Evolutionary conservation across 352 stramenopile genomes (phyloP).

Genomic region (Phytophthora rubi): DNA sequence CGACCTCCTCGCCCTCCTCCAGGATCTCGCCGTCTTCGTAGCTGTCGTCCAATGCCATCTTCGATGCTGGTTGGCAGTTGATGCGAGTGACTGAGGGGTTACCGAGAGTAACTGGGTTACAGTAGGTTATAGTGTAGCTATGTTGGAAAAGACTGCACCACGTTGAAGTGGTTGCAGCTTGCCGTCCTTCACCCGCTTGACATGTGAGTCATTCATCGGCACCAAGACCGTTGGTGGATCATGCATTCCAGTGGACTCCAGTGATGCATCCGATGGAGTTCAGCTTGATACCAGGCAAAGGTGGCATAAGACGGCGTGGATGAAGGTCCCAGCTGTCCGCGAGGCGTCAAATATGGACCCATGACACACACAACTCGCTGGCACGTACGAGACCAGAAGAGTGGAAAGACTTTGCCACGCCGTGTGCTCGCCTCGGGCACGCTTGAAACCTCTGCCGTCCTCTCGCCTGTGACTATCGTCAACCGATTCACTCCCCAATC

Average conservation of each 20-base stretch:
- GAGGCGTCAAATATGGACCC: slow-evolving; percentile 10
- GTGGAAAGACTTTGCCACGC: slow-evolving; percentile 15
- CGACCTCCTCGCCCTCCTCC: slow-evolving; percentile 63
- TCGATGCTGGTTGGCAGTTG: no score
- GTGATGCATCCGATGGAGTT: no score
- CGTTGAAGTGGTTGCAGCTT: neutral
- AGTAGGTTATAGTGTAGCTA: neutral
- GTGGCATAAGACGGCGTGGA: slow-evolving; percentile 12
- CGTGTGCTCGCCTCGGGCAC: neutral
- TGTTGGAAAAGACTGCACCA: neutral
- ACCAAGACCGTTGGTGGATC: neutral
- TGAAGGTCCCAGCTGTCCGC: slow-evolving; percentile 21
- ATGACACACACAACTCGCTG: slow-evolving; percentile 17
- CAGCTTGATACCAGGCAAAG: neutral
- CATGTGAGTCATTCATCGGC: neutral
- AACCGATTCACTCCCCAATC: slow-evolving; percentile 41
- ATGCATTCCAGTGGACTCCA: neutral
- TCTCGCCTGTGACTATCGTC: neutral
- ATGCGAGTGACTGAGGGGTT: no score
- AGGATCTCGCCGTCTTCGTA: slow-evolving; percentile 82
- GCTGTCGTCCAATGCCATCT: slow-evolving; percentile 32
- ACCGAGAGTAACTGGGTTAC: neutral
- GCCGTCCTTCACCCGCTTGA: neutral
- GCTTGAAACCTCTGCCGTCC: neutral
- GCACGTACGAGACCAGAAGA: neutral